Conservation (phyloP, 768 basidiomycete genomes). For the Boletus coccyginus region DNA sequence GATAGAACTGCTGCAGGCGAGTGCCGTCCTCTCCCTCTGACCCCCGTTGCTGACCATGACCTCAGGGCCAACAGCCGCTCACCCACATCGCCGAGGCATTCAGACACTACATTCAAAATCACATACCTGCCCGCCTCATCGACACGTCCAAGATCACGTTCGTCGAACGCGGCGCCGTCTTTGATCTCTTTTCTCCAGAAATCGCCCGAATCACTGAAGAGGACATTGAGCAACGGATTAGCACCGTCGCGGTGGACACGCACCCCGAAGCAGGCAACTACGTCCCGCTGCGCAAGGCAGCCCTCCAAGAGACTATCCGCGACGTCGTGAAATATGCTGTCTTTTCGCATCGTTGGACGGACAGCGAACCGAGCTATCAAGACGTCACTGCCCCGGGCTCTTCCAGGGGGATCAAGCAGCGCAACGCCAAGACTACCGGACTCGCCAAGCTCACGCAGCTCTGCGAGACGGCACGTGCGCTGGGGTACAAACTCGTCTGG, state of each 20-base stretch:
- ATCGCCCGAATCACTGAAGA: slow-evolving; percentile 19
- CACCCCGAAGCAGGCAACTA: slow-evolving; percentile 17
- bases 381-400: slow-evolving; percentile 2
- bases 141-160: slow-evolving; percentile 21
- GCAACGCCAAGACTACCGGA: slow-evolving; percentile 1
- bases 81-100: slow-evolving; percentile 12
- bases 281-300: slow-evolving; percentile 7
- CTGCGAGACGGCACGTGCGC: slow-evolving; percentile 18
- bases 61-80: slow-evolving; percentile 3
- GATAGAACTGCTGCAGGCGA: slow-evolving; percentile 1
- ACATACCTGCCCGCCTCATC: slow-evolving; percentile 27
- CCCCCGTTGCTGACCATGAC: neutral
- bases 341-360: slow-evolving; percentile 28
- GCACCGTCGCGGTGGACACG: neutral
- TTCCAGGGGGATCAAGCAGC: neutral
- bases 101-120: slow-evolving; percentile 20
- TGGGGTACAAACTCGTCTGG: slow-evolving; percentile 25
- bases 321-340: slow-evolving; percentile 21
- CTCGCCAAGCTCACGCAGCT: slow-evolving; percentile 19
- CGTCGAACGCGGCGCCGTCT: slow-evolving; percentile 20
- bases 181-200: slow-evolving; percentile 14
- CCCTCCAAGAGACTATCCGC: slow-evolving; percentile 15
- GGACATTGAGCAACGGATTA: slow-evolving; percentile 9
- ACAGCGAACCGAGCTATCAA: slow-evolving; percentile 22
- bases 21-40: neutral